These are phyloP conservation scores for Trichoderma parareesei DNA, from an alignment of 495 filamentous ascomycete genomes.

Conservation along the genomic window DNA sequence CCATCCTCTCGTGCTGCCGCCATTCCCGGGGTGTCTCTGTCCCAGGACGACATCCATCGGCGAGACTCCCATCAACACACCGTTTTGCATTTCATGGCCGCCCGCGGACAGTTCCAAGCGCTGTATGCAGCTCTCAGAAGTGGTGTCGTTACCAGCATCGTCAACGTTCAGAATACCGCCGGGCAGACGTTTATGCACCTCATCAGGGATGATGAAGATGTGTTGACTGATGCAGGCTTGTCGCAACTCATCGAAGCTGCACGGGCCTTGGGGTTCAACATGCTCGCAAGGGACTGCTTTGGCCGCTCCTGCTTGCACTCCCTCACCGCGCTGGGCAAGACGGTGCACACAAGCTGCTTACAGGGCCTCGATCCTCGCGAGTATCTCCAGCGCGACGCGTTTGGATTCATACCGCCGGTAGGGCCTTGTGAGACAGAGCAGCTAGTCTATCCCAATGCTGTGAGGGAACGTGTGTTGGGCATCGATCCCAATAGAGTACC, in stretches of 20 bases:
- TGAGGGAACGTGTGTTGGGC: slow-evolving; percentile 19
- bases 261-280: slow-evolving; percentile 21
- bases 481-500: slow-evolving; percentile 16
- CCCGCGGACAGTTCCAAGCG: slow-evolving; percentile 20
- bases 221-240: slow-evolving; percentile 12
- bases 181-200: slow-evolving; percentile 43
- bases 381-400: slow-evolving; percentile 27
- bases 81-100: slow-evolving; percentile 33
- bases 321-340: slow-evolving; percentile 16
- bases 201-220: slow-evolving; percentile 31
- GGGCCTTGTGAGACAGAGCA: not conserved
- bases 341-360: not conserved
- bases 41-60: too few relatives aligned
- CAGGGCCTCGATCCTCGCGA: slow-evolving; percentile 11
- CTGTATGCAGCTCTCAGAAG: slow-evolving; percentile 24
- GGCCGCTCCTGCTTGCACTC: slow-evolving; percentile 39
- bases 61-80: slow-evolving; percentile 38
- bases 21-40: not conserved
- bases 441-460: not conserved
- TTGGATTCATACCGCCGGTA: slow-evolving; percentile 21
- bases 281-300: slow-evolving; percentile 33
- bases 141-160: slow-evolving; percentile 10
- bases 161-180: slow-evolving; percentile 28
- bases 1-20: too few relatives aligned
- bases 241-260: slow-evolving; percentile 7